Evolutionary conservation across 2,329 filamentous ascomycete species (phyloP).

Genomic region (Phymatotrichopsis omnivora): DNA sequence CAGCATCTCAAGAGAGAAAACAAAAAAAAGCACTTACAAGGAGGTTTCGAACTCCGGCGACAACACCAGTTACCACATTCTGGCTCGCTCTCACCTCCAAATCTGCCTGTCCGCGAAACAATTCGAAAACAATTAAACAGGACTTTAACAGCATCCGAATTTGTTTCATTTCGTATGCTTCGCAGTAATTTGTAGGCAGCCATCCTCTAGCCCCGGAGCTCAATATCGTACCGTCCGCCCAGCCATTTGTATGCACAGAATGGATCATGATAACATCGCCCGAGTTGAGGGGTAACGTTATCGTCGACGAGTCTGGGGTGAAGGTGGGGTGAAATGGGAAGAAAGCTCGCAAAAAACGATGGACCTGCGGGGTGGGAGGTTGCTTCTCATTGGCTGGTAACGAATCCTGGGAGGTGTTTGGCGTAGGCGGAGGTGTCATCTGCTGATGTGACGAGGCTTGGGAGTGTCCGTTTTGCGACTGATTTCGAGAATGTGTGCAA

Average conservation of each 20-base stretch:
- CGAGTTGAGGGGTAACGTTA: conserved; percentile 78
- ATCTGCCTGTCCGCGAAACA: conserved; percentile 27
- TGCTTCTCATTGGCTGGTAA: conserved; percentile 10
- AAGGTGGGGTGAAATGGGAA: conserved; percentile 80
- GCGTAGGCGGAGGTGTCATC: conserved; percentile 25
- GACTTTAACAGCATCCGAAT: conserved; percentile 74
- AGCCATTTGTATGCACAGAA: conserved; percentile 94
- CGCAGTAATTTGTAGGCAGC: conserved; percentile 97
- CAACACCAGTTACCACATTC: conserved; percentile 28
- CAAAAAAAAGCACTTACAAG: conserved; percentile 53
- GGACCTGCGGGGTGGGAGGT: conserved; percentile 8
- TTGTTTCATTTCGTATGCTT: conserved; percentile 79
- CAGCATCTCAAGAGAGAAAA: too few species aligned
- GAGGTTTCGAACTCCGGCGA: conserved; percentile 82
- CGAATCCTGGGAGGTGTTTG: conserved; percentile 24
- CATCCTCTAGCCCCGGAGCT: conserved; percentile 80
- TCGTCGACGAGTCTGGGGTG: conserved; percentile 61
- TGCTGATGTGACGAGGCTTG: conserved; percentile 26
- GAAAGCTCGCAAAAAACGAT: conserved; percentile 72
- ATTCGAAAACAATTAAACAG: conserved; percentile 30
- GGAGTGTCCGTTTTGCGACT: conserved; percentile 21
- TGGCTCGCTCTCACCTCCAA: conserved; percentile 26
- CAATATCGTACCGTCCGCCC: conserved; percentile 90
- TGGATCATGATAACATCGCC: conserved; percentile 91
- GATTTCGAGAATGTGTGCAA: conserved; percentile 21